Conservation (phyloP, 2,329 filamentous ascomycete genomes). For the Alternaria panax region DNA sequence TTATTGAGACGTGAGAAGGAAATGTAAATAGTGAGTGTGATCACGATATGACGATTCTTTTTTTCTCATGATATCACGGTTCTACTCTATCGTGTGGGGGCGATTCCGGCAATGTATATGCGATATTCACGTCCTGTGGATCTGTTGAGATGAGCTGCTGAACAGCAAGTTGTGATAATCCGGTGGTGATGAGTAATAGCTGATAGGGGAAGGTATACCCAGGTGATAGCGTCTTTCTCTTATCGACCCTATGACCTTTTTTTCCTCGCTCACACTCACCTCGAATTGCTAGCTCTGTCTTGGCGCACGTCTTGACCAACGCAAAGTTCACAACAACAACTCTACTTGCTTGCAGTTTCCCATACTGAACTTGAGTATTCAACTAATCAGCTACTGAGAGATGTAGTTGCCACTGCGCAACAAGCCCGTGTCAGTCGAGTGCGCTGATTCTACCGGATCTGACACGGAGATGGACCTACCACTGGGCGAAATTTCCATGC, state of each 20-base stretch:
- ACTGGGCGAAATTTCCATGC: not conserved
- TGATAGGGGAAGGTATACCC: no score
- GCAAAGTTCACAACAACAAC: no score
- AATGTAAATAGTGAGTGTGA: not conserved
- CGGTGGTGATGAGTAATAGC: no score
- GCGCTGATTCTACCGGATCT: no score
- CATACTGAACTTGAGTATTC: no score
- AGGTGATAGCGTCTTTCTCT: no score
- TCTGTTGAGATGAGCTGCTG: no score
- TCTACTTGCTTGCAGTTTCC: no score
- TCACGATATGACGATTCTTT: not conserved
- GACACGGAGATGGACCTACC: fast-evolving
- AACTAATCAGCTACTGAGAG: fast-evolving
- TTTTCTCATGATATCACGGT: not conserved
- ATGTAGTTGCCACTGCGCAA: fast-evolving
- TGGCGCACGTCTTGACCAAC: not conserved
- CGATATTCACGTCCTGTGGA: no score
- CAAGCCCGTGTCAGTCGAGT: not conserved
- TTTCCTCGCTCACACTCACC: not conserved
- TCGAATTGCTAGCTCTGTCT: not conserved
- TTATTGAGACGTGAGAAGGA: conserved; percentile 51
- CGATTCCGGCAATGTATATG: fast-evolving
- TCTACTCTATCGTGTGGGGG: not conserved
- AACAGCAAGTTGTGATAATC: no score
- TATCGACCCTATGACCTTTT: fast-evolving